Percentiles rank a stretch among this genome's conserved stretches.
Conservation (phyloP, 345 rosid species). For the Bruguiera sexangula region DNA sequence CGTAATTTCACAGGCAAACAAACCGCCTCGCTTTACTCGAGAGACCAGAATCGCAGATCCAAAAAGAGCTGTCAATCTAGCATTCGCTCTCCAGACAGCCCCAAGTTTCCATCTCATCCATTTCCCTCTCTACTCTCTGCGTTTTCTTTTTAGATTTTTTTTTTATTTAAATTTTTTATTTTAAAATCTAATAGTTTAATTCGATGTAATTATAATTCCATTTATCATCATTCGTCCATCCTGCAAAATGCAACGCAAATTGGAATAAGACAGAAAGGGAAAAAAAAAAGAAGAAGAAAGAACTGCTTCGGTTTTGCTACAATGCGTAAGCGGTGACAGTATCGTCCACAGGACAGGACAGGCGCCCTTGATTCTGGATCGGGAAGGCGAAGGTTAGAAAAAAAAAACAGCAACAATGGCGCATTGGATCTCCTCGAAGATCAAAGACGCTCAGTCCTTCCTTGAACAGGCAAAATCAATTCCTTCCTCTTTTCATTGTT, state of each 20-base stretch:
- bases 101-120: not conserved
- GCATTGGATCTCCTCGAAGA: constrained; percentile 91
- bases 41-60: not conserved
- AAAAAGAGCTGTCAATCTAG: not conserved
- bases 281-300: not conserved
- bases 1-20: not conserved
- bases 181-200: too few species aligned
- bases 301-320: not conserved
- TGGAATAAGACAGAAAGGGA: too few species aligned
- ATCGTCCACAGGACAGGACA: too few species aligned
- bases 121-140: not conserved
- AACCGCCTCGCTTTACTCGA: too few species aligned
- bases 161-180: too few species aligned
- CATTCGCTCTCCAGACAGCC: not conserved
- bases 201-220: too few species aligned
- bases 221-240: too few species aligned
- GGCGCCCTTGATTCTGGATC: too few species aligned
- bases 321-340: not conserved
- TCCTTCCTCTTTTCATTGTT: constrained; percentile 4
- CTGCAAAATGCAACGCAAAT: too few species aligned
- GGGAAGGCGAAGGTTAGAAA: too few species aligned
- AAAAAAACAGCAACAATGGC: constrained; percentile 42
- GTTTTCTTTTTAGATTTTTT: not conserved
- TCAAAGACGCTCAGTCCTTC: constrained; percentile 85
- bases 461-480: constrained; percentile 58